Evolutionary conservation across 1,139 yeast species (phyloP).

Genomic region (Pichia cactophila): DNA sequence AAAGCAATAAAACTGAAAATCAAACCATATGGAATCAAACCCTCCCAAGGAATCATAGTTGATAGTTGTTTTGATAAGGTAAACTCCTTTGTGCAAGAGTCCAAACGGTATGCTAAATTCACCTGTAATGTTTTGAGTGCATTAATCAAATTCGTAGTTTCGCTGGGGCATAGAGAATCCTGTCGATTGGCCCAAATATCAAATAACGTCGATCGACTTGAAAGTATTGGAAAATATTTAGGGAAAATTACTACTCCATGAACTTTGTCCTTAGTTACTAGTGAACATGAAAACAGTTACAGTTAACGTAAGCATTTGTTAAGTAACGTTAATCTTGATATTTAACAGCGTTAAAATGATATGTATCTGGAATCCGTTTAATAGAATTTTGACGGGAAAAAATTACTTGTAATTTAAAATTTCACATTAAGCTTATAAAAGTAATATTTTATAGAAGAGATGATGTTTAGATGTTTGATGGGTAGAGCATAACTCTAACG

Average conservation of each 20-base stretch:
- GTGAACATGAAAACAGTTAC: no score
- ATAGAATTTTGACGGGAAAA: neutral
- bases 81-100: neutral
- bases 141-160: neutral
- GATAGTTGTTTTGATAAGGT: conserved; percentile 2
- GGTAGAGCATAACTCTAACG: conserved; percentile 99
- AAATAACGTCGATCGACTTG: neutral
- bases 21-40: conserved; percentile 57
- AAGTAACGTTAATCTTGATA: no score
- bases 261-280: neutral
- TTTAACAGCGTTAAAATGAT: no score
- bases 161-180: neutral
- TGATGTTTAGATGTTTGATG: conserved; percentile 86
- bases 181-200: neutral
- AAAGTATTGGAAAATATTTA: no score
- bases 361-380: no score
- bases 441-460: conserved; percentile 17
- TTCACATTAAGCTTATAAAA: conserved; percentile 16
- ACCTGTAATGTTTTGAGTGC: neutral
- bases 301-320: no score
- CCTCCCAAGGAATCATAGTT: conserved; percentile 64
- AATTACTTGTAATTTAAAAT: neutral
- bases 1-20: conserved; percentile 48
- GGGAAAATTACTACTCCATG: no score
- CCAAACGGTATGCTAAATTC: neutral